Conservation (phyloP, 176 grass and related monocot genomes). For the Coix lacrymajobi region DNA sequence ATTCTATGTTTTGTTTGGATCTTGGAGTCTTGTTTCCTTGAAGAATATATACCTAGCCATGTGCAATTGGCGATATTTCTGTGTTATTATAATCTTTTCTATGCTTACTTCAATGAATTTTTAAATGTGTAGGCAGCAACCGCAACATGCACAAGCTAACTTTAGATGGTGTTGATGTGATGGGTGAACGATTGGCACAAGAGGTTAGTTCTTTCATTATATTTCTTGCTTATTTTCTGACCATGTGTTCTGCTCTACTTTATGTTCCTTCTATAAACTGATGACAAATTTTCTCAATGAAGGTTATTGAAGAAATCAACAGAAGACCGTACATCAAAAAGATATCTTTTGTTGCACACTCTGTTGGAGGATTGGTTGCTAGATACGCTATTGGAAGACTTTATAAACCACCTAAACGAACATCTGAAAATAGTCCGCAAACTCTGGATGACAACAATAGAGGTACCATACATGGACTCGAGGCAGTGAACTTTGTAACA, state of each 20-base stretch:
- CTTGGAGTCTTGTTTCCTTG: conserved; percentile 2
- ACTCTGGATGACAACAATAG: conserved; percentile 17
- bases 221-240: conserved; percentile 9
- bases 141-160: conserved; percentile 83
- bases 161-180: conserved; percentile 95
- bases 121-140: conserved; percentile 60
- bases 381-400: conserved; percentile 92
- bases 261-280: conserved; percentile 20
- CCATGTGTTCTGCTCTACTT: conserved; percentile 6
- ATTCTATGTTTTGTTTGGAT: conserved; percentile 4
- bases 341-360: conserved; percentile 97
- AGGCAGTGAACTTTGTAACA: conserved; percentile 93
- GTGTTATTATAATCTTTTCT: background rate
- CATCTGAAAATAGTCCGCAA: conserved; percentile 28
- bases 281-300: conserved; percentile 37
- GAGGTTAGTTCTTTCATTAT: conserved; percentile 60
- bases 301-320: conserved; percentile 74
- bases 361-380: conserved; percentile 89
- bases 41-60: conserved; percentile 3
- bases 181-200: conserved; percentile 85
- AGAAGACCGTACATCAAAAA: conserved; percentile 57
- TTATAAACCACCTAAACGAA: conserved; percentile 47
- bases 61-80: background rate
- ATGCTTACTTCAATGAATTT: background rate
- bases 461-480: conserved; percentile 65